Base-by-base conservation (phyloP, 176 grass and related monocot species). In the Poa pratensis region DNA sequence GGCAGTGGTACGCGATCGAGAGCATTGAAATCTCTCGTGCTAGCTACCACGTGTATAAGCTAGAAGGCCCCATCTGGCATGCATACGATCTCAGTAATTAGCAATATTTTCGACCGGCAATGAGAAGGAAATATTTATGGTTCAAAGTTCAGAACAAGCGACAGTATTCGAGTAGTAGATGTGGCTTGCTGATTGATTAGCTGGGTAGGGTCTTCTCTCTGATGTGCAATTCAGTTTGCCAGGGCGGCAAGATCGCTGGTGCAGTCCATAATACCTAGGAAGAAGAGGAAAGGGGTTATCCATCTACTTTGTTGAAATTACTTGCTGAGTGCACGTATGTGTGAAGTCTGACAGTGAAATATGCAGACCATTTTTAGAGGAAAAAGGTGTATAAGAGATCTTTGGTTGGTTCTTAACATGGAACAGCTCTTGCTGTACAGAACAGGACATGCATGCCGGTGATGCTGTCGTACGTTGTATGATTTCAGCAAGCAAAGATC, bases 291-390 rank as follows among this genome's bases (percentile, higher is more conserved):
- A 51, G 13, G n/a, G 11, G 15, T 4, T 45, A 24, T 40, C 53
- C 53, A 77, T 76, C 50, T 37, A 43, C 35, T 78, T 72, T 46
- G 40, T 46, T 43, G n/a, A 40, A 43, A 72, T 40, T 72, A 13
- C 22, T 57, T 72, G 11, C 24, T 7, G 69, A 24, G 12, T 46
- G 45, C 3, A 24, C 23, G 6, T n/a, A n/a, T 34, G 9, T 24
- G 9, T 24, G 69, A 11, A 15, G 7, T 72, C 54, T 43, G 14
- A 43, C 19, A 15, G 5, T 35, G 50, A 77, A 55, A 20, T 2
- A 9, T 23, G 20, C 60, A 63, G 13, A 7, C 2, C 4, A 5
- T 63, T 16, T 4, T 28, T 63, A 28, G 4, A 63, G 23, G 14
- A 3, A 71, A 12, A 72, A 12, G 1, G 14, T 7, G n/a, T 14